Conservation (phyloP, 1,284 basidiomycete species). For the Leccinum pachyderme region DNA sequence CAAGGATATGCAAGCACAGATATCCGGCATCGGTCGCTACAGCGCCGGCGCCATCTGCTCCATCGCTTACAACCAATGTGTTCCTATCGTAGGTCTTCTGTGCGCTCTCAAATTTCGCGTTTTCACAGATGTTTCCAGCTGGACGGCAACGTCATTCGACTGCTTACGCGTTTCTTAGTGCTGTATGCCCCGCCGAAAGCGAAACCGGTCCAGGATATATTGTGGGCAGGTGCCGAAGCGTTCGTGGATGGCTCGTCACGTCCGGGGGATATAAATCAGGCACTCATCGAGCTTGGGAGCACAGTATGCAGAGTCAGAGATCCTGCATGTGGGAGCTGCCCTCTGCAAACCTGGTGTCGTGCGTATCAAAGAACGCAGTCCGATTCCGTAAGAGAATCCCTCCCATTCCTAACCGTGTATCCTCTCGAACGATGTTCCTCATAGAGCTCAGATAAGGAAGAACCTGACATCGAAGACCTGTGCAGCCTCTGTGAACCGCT, state of each 20-base stretch:
- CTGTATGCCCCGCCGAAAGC: conserved; percentile 79
- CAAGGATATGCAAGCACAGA: conserved; percentile 76
- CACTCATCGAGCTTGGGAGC: conserved; percentile 84
- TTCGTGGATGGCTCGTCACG: conserved; percentile 58
- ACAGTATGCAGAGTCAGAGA: conserved; percentile 86
- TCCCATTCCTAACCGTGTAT: background rate
- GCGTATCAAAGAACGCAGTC: conserved; percentile 47
- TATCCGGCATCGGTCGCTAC: conserved; percentile 91
- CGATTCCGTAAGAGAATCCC: conserved; percentile 4
- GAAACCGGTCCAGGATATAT: conserved; percentile 71
- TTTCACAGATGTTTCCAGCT: conserved; percentile 46
- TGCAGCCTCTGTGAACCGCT: conserved; percentile 75
- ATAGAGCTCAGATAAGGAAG: conserved; percentile 12
- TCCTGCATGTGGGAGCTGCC: conserved; percentile 74
- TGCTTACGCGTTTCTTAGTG: conserved; percentile 79
- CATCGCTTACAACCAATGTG: conserved; percentile 84
- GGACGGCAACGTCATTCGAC: conserved; percentile 88
- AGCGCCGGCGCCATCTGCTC: conserved; percentile 88
- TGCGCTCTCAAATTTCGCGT: background rate
- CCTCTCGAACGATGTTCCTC: conserved; percentile 1
- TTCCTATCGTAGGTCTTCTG: conserved; percentile 67
- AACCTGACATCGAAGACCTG: conserved; percentile 68
- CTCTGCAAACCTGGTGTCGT: conserved; percentile 64
- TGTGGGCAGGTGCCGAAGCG: conserved; percentile 77
- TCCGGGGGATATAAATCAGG: conserved; percentile 87